Evolutionary conservation across 2,329 filamentous ascomycete species (phyloP), one percentile per base, ranked within the genome.

Genomic region (Sporothrix humicola): DNA sequence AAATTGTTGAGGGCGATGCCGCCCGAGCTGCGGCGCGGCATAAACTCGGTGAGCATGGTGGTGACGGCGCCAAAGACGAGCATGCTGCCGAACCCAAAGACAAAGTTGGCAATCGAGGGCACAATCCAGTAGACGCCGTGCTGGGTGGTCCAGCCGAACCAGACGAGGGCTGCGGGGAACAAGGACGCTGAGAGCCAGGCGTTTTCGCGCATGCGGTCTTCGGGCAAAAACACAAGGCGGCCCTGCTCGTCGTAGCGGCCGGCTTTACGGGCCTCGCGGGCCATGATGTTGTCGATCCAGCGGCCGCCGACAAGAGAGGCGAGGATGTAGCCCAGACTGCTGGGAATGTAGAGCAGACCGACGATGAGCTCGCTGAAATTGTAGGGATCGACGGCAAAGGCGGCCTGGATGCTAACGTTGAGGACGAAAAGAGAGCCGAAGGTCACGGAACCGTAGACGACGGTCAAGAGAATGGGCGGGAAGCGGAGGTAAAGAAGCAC

Each of bases 11-110:
- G 84, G 0, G 93, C 93, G 2, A 95, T 92, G 0, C 92, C 93
- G 12, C 88, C 88, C 3, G 90, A 92, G 69, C 90, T 91, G 75
- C 87, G 86, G 58, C 88, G 86, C 15, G 92, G 92, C 85, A 95
- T 91, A 79, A 95, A 94, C 79, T 96, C 93, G 0, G 93, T 95
- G 76, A 96, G 84, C 92, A 96, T 94, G 0, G 93, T 96, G 0
- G 92, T 94, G 0, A 89, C 86, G 77, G 89, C 87, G 68, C 89
- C 87, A 82, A 93, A 94, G 44, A 94, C 90, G 3, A 96, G 85
- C 93, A 97, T 96, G 46, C 88, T 91, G 2, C 91, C 91, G 3
- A 92, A 77, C 17, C 93, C 93, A 78, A 95, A 96, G 79, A 91
- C 87, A 80, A 93, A 92, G 58, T 91, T 90, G 31, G 90, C 89